Percentiles rank a stretch among this genome's conserved stretches.
Evolutionary conservation across 805 yeast genomes (phyloP).

Genomic region (Hemisphaericaspora nanyangensis): DNA sequence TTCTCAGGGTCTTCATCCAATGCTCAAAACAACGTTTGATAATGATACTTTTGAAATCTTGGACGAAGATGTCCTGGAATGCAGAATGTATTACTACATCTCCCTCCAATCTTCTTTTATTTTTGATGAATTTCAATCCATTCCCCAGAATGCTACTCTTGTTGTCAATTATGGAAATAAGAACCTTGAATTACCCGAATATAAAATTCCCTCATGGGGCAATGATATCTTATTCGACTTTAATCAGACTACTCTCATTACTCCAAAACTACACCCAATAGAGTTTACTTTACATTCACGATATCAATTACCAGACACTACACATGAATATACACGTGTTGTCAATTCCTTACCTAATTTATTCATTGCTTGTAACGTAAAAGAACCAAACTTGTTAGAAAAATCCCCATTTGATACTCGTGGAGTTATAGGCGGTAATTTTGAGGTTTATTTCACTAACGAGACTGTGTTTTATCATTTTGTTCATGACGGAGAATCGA

Average conservation of each 20-base stretch:
- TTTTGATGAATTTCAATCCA: slow-evolving; percentile 35
- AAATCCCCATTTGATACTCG: slow-evolving; percentile 36
- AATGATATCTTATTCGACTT: slow-evolving; percentile 32
- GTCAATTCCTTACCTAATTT: slow-evolving; percentile 22
- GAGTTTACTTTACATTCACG: slow-evolving; percentile 36
- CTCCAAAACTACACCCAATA: slow-evolving; percentile 9
- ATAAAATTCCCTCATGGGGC: slow-evolving; percentile 36
- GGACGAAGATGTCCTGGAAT: slow-evolving; percentile 23
- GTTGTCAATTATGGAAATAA: slow-evolving; percentile 27
- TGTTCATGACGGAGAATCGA: background rate
- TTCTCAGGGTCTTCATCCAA: slow-evolving; percentile 37
- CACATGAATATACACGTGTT: slow-evolving; percentile 5
- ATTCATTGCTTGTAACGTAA: slow-evolving; percentile 37
- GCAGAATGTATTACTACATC: slow-evolving; percentile 32
- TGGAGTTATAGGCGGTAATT: slow-evolving; percentile 22
- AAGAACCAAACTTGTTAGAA: slow-evolving; percentile 21
- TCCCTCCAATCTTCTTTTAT: slow-evolving; percentile 29
- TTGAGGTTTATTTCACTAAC: slow-evolving; percentile 34
- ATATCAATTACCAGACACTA: slow-evolving; percentile 30
- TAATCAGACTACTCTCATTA: slow-evolving; percentile 4
- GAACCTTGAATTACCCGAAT: slow-evolving; percentile 40
- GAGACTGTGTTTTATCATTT: slow-evolving; percentile 38
- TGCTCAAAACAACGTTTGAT: slow-evolving; percentile 15
- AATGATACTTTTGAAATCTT: slow-evolving; percentile 7
- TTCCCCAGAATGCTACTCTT: slow-evolving; percentile 18